These are phyloP conservation scores for Elongisporangium senticosum DNA, from an alignment of 352 stramenopile genomes.

Conservation along the genomic window DNA sequence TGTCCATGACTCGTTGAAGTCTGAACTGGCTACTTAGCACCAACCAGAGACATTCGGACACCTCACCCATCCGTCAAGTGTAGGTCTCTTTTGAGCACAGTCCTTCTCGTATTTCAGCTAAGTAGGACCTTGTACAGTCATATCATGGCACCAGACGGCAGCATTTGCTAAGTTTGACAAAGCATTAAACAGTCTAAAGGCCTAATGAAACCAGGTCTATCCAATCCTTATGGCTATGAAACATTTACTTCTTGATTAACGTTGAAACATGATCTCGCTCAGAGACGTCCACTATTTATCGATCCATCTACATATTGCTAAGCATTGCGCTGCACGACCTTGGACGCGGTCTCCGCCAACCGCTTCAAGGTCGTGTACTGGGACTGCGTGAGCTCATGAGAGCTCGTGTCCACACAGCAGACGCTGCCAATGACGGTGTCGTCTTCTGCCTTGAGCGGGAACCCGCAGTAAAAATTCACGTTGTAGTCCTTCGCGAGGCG, in stretches of 20 bases:
- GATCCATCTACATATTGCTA: not conserved
- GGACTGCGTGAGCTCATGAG: conserved; percentile 37
- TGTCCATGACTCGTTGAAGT: not conserved
- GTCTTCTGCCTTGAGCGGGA: conserved; percentile 29
- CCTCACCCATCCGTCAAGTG: not conserved
- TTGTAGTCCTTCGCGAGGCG: conserved; percentile 20
- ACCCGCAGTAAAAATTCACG: conserved; percentile 47
- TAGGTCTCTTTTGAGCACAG: not conserved
- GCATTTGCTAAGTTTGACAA: too few species aligned
- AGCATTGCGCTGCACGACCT: conserved; percentile 23
- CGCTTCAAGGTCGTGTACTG: conserved; percentile 52
- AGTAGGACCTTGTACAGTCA: too few species aligned
- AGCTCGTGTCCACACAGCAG: conserved; percentile 49
- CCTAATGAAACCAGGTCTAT: too few species aligned
- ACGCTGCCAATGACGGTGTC: conserved; percentile 52
- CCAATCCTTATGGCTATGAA: too few species aligned
- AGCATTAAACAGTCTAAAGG: too few species aligned
- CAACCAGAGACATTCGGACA: not conserved
- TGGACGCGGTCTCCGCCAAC: conserved; percentile 49
- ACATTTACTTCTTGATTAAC: too few species aligned
- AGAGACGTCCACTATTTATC: too few species aligned
- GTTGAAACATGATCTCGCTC: too few species aligned
- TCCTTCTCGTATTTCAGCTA: not conserved
- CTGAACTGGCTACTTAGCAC: not conserved
- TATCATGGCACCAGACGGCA: not conserved